These are phyloP conservation scores for Spathaspora sp. DNA, from an alignment of 805 yeast species.

Conservation along the genomic window DNA sequence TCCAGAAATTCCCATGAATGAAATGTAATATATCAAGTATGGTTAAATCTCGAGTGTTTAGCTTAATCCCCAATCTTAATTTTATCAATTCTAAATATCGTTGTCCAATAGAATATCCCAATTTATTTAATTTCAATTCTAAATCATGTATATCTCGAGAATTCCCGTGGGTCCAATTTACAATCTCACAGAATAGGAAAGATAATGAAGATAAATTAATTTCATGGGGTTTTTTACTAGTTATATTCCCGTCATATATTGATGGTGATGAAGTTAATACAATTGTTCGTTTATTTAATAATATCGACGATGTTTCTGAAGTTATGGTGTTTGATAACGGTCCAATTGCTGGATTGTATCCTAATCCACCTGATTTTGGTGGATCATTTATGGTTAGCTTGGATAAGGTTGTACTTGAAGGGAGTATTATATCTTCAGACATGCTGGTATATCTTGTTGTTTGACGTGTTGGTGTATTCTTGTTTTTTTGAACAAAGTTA, in stretches of 20 bases:
- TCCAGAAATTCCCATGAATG: constrained; percentile 73
- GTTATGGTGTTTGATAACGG: constrained; percentile 37
- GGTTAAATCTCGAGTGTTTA: constrained; percentile 62
- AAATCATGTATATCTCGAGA: constrained; percentile 66
- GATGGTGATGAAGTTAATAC: constrained; percentile 35
- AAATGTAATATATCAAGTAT: constrained; percentile 69
- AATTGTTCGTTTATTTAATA: constrained; percentile 30
- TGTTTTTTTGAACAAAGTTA: not conserved
- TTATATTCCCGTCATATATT: constrained; percentile 64
- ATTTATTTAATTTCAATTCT: constrained; percentile 53
- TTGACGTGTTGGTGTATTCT: not conserved
- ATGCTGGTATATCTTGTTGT: not conserved
- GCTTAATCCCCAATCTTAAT: constrained; percentile 57
- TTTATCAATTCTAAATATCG: constrained; percentile 66
- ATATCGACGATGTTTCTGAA: constrained; percentile 32
- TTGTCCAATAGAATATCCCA: constrained; percentile 78
- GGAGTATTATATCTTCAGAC: constrained; percentile 26
- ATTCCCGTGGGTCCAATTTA: constrained; percentile 58
- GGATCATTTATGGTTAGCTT: constrained; percentile 26
- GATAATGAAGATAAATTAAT: constrained; percentile 66
- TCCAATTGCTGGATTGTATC: constrained; percentile 43
- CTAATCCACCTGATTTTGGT: constrained; percentile 28
- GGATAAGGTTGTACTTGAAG: constrained; percentile 26
- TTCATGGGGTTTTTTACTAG: constrained; percentile 62
- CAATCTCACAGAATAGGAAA: constrained; percentile 66